Conservation (phyloP, 768 basidiomycete species). For the Rhodosporidiobolus odoratus region DNA sequence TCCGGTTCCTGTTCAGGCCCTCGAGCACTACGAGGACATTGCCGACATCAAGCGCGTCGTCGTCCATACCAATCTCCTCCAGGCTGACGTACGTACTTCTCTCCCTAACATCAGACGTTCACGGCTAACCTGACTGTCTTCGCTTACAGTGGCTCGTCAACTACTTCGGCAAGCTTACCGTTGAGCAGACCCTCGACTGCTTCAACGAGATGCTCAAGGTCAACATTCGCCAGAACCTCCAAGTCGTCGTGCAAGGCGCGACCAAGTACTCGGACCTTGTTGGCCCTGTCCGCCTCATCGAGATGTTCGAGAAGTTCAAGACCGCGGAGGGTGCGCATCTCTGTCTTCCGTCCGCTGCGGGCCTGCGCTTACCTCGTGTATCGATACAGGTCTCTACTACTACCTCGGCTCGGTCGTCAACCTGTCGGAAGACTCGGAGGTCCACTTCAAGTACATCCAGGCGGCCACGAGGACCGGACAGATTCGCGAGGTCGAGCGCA, state of each 20-base stretch:
- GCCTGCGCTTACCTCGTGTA: neutral
- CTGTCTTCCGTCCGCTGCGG: neutral
- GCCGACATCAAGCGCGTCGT: conserved; percentile 98
- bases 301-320: conserved; percentile 97
- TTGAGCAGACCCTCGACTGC: conserved; percentile 93
- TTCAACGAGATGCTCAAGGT: conserved; percentile 94
- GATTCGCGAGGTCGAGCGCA: conserved; percentile 97
- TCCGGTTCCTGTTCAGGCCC: conserved; percentile 55
- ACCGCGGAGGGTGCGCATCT: conserved; percentile 72
- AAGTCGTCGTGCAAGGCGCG: conserved; percentile 92
- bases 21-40: conserved; percentile 96
- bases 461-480: conserved; percentile 97
- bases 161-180: conserved; percentile 94
- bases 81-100: conserved; percentile 63
- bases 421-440: conserved; percentile 89
- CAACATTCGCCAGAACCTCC: conserved; percentile 95
- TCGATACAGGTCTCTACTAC: conserved; percentile 74
- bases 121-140: neutral
- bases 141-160: conserved; percentile 77
- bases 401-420: conserved; percentile 98
- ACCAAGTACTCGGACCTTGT: conserved; percentile 98
- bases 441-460: conserved; percentile 99
- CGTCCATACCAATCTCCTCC: conserved; percentile 79
- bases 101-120: neutral
- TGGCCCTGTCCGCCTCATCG: conserved; percentile 93